Percentiles rank a stretch among this genome's conserved stretches.
These are phyloP conservation scores for Plenodomus biglobosus DNA, from an alignment of 2,329 filamentous ascomycete species.

Conservation along the genomic window DNA sequence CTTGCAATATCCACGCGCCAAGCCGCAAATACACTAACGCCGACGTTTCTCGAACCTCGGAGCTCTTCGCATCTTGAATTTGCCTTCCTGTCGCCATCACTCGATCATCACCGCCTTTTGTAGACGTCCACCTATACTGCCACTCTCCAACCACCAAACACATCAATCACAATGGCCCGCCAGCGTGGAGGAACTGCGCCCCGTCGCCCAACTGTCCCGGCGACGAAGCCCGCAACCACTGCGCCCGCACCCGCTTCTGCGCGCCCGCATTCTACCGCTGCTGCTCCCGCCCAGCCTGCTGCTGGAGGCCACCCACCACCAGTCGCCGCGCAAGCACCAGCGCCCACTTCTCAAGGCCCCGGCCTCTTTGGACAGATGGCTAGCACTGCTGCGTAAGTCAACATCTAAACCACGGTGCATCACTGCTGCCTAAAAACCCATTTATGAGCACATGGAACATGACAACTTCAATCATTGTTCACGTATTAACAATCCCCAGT, in stretches of 20 bases:
- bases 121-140: slow-evolving; percentile 4
- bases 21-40: slow-evolving; percentile 19
- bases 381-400: slow-evolving; percentile 89
- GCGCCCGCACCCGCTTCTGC: slow-evolving; percentile 43
- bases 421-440: background rate
- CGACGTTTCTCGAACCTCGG: slow-evolving; percentile 36
- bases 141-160: slow-evolving; percentile 3
- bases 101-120: slow-evolving; percentile 1
- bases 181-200: slow-evolving; percentile 51
- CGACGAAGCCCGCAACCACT: slow-evolving; percentile 56
- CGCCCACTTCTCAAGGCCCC: slow-evolving; percentile 62
- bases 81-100: slow-evolving; percentile 12
- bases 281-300: slow-evolving; percentile 47
- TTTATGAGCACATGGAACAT: background rate
- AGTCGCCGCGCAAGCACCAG: slow-evolving; percentile 45
- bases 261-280: slow-evolving; percentile 69
- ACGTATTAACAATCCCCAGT: slow-evolving; percentile 51
- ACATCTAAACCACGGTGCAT: background rate
- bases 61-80: slow-evolving; percentile 17
- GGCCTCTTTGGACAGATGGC: slow-evolving; percentile 97
- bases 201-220: slow-evolving; percentile 48
- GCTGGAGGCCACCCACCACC: slow-evolving; percentile 51
- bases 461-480: slow-evolving; percentile 6
- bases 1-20: slow-evolving; percentile 11
- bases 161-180: slow-evolving; percentile 49